Evolutionary conservation across 805 yeast species (phyloP).

Genomic region (Wickerhamiella sergipiensis): DNA sequence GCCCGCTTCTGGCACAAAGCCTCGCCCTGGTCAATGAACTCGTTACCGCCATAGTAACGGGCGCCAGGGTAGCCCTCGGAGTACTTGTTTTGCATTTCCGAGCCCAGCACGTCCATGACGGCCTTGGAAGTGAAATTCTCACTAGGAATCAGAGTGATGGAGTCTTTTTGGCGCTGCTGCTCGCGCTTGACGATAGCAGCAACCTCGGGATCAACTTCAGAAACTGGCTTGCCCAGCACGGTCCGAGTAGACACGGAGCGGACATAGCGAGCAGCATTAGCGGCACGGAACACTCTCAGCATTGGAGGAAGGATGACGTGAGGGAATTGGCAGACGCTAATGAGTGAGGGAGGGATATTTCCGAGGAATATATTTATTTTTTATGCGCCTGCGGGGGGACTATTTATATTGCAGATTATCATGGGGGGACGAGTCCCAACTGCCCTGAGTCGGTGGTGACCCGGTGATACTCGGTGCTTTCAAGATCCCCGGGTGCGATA

Average conservation of each 20-base stretch:
- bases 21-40: slow-evolving; percentile 91
- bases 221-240: slow-evolving; percentile 9
- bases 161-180: slow-evolving; percentile 81
- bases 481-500: not conserved
- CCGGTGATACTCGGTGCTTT: not conserved
- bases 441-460: not conserved
- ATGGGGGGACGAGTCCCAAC: not conserved
- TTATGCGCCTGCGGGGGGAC: not conserved
- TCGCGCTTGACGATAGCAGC: slow-evolving; percentile 42
- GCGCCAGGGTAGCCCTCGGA: slow-evolving; percentile 99
- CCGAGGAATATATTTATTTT: not conserved
- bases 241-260: slow-evolving; percentile 5
- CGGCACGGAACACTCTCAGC: not conserved
- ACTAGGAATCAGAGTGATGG: slow-evolving; percentile 87
- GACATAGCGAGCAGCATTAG: not conserved
- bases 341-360: not conserved
- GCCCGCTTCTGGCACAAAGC: slow-evolving; percentile 89
- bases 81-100: slow-evolving; percentile 97
- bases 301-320: not conserved
- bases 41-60: slow-evolving; percentile 97
- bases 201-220: slow-evolving; percentile 28
- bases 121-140: slow-evolving; percentile 95
- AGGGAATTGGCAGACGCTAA: not conserved
- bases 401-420: not conserved
- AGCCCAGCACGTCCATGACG: slow-evolving; percentile 91